These are phyloP conservation scores for Candida anglica DNA, from an alignment of 805 yeast species.

Conservation along the genomic window DNA sequence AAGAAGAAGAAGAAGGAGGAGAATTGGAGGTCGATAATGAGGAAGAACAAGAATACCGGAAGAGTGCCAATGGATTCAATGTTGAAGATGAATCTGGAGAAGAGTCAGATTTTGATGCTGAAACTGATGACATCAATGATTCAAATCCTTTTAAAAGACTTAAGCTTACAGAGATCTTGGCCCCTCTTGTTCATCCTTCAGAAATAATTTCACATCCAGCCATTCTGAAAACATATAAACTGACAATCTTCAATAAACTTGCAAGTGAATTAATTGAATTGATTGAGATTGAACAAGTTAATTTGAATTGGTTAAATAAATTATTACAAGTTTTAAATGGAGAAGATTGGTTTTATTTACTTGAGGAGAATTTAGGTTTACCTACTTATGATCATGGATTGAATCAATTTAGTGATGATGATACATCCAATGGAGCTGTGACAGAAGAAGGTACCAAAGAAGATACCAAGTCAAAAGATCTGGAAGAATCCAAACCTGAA, in stretches of 20 bases:
- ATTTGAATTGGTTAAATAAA: slow-evolving; percentile 65
- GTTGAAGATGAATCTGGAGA: background rate
- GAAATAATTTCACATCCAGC: slow-evolving; percentile 74
- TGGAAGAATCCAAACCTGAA: slow-evolving; percentile 3
- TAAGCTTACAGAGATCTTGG: slow-evolving; percentile 47
- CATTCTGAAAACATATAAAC: slow-evolving; percentile 61
- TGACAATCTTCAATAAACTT: slow-evolving; percentile 45
- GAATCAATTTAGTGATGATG: slow-evolving; percentile 16
- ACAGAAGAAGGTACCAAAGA: slow-evolving; percentile 6
- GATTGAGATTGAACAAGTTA: slow-evolving; percentile 77
- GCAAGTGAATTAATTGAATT: slow-evolving; percentile 72
- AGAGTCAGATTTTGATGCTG: slow-evolving; percentile 6
- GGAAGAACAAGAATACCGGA: background rate
- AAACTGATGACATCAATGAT: slow-evolving; percentile 11
- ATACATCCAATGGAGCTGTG: slow-evolving; percentile 6
- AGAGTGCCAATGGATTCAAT: background rate
- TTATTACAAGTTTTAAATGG: slow-evolving; percentile 80
- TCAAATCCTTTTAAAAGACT: slow-evolving; percentile 27
- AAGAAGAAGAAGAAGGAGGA: slow-evolving; percentile 20
- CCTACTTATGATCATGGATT: slow-evolving; percentile 69
- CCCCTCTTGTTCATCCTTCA: slow-evolving; percentile 77
- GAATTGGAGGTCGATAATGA: too few relatives aligned
- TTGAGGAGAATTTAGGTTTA: slow-evolving; percentile 61
- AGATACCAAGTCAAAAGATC: slow-evolving; percentile 7
- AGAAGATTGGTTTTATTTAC: slow-evolving; percentile 70